Evolutionary conservation across 352 stramenopile species (phyloP), one percentile per base, ranked within the genome.

Genomic region (Globisporangium abappressorium): DNA sequence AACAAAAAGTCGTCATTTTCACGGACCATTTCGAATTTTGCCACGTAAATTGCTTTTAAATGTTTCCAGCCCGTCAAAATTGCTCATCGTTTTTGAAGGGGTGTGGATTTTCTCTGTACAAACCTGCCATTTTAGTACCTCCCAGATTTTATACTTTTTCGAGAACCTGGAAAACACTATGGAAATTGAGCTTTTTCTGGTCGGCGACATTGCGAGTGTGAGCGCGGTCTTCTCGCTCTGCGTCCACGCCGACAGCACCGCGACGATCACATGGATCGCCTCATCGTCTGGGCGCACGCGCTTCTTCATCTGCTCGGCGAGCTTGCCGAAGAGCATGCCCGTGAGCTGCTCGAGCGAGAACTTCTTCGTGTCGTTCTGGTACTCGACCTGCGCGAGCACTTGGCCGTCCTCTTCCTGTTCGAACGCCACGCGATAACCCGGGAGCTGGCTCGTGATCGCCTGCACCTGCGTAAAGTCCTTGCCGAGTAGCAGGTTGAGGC

Each of bases 261-360:
- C 87, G 56, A 95, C 56, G 24, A 84, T 86, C 57, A 90, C 79
- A 54, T 91, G 84, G 55, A 89, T 77, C 22, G 47, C 6, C 22
- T 81, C 64, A 64, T 66, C 41, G 66, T 66, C 28, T 22, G 80
- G 65, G 46, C 77, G 59, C 55, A 87, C 75, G 43, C 79, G 79
- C 43, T 77, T 84, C 72, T 85, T 77, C 70, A 91, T 90, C 68
- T 91, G 85, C 66, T 82, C 74, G 7, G 65, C 58, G 41, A 95
- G 78, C 62, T 95, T 92, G 65, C 79, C 85, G 20, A 95, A 78
- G 55, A 95, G 71, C 87, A 95, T 95, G 26, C 73, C 87, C 3
- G 83, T 73, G 22, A 95, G 75, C 68, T 91, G 85, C 66, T 92
- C 85, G 46, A 87, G 70, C 30, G 85, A 81, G 65, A 95, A 93